These are phyloP conservation scores for Aspergillus persii DNA, from an alignment of 2,329 filamentous ascomycete genomes.

Conservation along the genomic window DNA sequence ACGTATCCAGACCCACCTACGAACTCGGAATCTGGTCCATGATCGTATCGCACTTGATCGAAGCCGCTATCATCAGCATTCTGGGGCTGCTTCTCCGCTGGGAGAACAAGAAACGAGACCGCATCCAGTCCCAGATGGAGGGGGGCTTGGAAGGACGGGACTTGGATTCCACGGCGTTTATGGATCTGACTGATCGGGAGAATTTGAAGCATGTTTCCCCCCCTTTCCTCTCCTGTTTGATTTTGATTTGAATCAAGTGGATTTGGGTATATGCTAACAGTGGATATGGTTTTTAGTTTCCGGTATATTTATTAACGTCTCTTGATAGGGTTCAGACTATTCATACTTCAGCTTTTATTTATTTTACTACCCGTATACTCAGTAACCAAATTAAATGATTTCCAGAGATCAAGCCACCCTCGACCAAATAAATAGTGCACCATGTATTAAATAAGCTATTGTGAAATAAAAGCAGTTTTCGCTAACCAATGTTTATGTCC, in stretches of 20 bases:
- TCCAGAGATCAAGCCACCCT: too few species aligned
- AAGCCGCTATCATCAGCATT: constrained; percentile 46
- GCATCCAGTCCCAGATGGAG: constrained; percentile 46
- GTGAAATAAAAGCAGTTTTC: background rate
- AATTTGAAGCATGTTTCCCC: constrained; percentile 45
- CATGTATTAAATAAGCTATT: background rate
- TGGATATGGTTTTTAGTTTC: constrained; percentile 8
- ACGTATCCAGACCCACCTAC: constrained; percentile 42
- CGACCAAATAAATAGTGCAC: background rate
- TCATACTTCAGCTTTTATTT: too few species aligned
- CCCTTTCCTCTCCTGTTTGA: background rate
- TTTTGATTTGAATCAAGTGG: background rate
- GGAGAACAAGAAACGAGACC: constrained; percentile 52
- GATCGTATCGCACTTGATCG: constrained; percentile 54
- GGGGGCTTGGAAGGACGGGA: constrained; percentile 48
- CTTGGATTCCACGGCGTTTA: constrained; percentile 51
- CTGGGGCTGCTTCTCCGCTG: constrained; percentile 49
- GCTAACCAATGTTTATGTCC: background rate
- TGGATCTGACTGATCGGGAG: constrained; percentile 55
- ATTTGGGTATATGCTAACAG: background rate
- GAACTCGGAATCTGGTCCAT: constrained; percentile 56
- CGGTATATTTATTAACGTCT: constrained; percentile 20
- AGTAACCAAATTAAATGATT: too few species aligned
- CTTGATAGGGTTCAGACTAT: too few species aligned
- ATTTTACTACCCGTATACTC: too few species aligned